phyloP scores from a whole-genome alignment of 1,284 basidiomycete genomes.

The Phlebopus sp. region DNA sequence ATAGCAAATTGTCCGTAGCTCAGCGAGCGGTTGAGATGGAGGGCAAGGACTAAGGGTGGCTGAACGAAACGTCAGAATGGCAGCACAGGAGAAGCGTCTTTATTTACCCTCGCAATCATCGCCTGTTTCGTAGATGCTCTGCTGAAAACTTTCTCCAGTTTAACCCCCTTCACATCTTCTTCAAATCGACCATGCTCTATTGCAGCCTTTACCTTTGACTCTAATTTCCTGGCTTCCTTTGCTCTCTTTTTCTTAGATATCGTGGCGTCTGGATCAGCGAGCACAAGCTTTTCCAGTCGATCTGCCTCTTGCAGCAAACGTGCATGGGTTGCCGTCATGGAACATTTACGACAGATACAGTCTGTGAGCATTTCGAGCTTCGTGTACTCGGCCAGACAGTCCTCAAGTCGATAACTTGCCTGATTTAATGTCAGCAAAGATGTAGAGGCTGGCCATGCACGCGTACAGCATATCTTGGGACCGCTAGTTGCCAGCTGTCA shows the following conservation, averaged over 20 bases:
- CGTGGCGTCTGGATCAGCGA: conserved; percentile 42
- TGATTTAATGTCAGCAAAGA: conserved; percentile 19
- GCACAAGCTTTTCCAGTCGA: conserved; percentile 46
- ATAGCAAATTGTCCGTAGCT: conserved; percentile 72
- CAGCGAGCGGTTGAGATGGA: conserved; percentile 86
- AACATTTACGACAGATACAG: conserved; percentile 82
- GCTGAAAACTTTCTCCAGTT: conserved; percentile 71
- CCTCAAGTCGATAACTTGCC: conserved; percentile 64
- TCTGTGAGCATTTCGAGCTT: conserved; percentile 77
- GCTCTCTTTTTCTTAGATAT: conserved; percentile 69
- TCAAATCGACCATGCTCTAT: conserved; percentile 77
- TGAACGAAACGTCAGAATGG: conserved; percentile 33
- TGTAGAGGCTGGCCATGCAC: conserved; percentile 1
- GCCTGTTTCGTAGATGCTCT: conserved; percentile 81
- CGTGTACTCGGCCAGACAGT: conserved; percentile 81
- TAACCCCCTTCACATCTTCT: conserved; percentile 73
- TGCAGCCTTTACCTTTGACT: conserved; percentile 56
- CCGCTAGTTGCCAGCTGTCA: conserved; percentile 76
- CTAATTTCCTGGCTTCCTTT: conserved; percentile 65
- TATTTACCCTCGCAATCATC: conserved; percentile 78
- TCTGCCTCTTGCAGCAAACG: conserved; percentile 59
- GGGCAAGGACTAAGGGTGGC: conserved; percentile 79
- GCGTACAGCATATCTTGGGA: conserved; percentile 61
- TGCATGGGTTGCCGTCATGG: conserved; percentile 65
- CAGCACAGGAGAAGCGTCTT: conserved; percentile 6